phyloP scores from a whole-genome alignment of 2,329 filamentous ascomycete species.

The Ilyonectria mors-panacis region DNA sequence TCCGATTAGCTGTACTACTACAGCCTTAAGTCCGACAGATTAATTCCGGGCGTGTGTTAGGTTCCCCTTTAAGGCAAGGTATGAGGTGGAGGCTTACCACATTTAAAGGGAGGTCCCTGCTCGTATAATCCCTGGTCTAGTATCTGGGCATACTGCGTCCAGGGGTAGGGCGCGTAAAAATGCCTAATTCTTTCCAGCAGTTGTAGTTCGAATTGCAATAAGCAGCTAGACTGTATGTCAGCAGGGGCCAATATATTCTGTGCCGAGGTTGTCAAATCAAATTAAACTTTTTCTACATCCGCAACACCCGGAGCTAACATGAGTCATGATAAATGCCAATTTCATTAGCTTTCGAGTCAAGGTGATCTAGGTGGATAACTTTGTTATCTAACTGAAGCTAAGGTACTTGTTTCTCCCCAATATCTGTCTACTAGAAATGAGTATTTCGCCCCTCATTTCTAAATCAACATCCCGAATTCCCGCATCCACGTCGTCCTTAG shows the following conservation, averaged over 20 bases:
- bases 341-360: conserved; percentile 6
- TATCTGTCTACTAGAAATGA: conserved; percentile 7
- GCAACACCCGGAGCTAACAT: background rate
- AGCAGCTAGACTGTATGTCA: background rate
- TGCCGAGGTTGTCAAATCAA: conserved; percentile 8
- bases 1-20: too few relatives aligned
- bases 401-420: background rate
- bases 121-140: too few relatives aligned
- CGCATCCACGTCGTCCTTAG: conserved; percentile 1
- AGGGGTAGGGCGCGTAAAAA: too few relatives aligned
- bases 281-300: background rate
- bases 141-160: too few relatives aligned
- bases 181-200: too few relatives aligned
- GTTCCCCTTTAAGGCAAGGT: too few relatives aligned
- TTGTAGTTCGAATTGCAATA: conserved; percentile 8
- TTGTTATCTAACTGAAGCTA: conserved; percentile 2
- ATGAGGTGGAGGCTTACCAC: too few relatives aligned
- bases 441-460: conserved; percentile 5
- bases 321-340: background rate
- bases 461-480: conserved; percentile 3
- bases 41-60: too few relatives aligned
- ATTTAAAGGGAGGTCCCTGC: too few relatives aligned
- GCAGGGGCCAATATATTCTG: background rate
- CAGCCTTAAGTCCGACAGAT: too few relatives aligned
- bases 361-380: conserved; percentile 6